phyloP scores from a whole-genome alignment of 176 grass and related monocot genomes.

The Phragmites australis region DNA sequence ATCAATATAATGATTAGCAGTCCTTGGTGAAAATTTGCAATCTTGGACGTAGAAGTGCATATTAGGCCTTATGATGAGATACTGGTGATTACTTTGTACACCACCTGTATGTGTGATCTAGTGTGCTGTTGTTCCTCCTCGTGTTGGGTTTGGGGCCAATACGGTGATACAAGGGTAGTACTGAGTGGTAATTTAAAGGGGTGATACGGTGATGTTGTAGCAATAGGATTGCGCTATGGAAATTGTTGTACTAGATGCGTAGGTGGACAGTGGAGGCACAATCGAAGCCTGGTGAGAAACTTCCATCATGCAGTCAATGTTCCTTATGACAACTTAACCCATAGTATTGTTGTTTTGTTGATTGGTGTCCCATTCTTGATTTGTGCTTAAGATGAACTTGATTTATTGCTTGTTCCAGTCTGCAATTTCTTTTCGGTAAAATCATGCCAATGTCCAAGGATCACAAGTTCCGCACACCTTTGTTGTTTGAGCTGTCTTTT shows the following conservation, averaged over 20 bases:
- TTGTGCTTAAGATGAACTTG: conserved; percentile 19
- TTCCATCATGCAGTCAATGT: background rate
- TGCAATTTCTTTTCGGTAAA: background rate
- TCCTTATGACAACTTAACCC: conserved; percentile 4
- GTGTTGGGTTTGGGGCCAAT: background rate
- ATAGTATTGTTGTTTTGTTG: background rate
- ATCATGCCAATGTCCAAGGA: background rate
- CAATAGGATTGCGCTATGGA: background rate
- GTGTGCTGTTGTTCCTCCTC: background rate
- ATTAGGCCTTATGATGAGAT: background rate
- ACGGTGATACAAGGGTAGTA: background rate
- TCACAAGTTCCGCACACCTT: background rate
- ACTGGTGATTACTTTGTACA: background rate
- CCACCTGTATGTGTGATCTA: background rate
- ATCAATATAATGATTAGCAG: background rate
- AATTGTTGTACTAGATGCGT: conserved; percentile 11
- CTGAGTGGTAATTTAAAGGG: background rate
- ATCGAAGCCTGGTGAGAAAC: background rate
- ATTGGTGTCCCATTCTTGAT: conserved; percentile 8
- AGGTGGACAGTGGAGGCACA: background rate
- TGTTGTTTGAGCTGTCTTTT: conserved; percentile 1
- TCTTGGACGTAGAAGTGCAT: background rate
- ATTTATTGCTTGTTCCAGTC: conserved; percentile 16
- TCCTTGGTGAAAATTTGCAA: background rate
- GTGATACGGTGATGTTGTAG: background rate